Evolutionary conservation across 768 basidiomycete genomes (phyloP).

Genomic region (Hemileccinum impolitum): DNA sequence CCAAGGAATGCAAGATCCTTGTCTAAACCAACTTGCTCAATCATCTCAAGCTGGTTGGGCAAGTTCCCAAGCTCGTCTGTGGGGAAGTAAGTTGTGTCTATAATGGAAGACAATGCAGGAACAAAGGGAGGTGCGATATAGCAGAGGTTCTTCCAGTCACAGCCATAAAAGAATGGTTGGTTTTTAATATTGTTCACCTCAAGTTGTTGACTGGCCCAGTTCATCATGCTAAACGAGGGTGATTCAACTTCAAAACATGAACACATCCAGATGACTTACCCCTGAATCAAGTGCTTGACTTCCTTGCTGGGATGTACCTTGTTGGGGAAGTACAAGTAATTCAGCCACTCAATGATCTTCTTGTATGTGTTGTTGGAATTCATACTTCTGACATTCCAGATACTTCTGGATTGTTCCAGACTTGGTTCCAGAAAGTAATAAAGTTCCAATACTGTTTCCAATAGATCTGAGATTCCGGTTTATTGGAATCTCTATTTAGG

Average conservation of each 20-base stretch:
- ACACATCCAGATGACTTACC: slow-evolving; percentile 43
- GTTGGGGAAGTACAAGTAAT: slow-evolving; percentile 89
- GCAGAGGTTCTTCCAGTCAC: slow-evolving; percentile 89
- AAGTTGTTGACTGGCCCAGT: slow-evolving; percentile 71
- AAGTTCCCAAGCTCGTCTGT: slow-evolving; percentile 84
- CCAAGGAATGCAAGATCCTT: slow-evolving; percentile 68
- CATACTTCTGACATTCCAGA: no score
- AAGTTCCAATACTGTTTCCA: no score
- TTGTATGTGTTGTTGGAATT: slow-evolving; percentile 99
- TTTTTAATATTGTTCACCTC: slow-evolving; percentile 84
- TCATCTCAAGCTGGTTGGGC: slow-evolving; percentile 54
- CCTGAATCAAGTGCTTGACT: slow-evolving; percentile 84
- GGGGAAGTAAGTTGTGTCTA: slow-evolving; percentile 96
- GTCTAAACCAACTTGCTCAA: slow-evolving; percentile 61
- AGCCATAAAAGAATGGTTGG: slow-evolving; percentile 93
- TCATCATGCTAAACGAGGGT: slow-evolving; percentile 66
- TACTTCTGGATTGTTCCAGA: no score
- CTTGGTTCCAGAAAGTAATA: no score
- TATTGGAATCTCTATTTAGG: no score
- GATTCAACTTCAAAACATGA: slow-evolving; percentile 4
- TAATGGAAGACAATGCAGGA: slow-evolving; percentile 86
- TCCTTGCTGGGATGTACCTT: slow-evolving; percentile 92
- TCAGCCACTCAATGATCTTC: slow-evolving; percentile 96
- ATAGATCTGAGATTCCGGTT: no score
- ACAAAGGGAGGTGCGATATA: slow-evolving; percentile 96